Conservation (phyloP, 257 asterid genomes). For the Solanum paucissectum region DNA sequence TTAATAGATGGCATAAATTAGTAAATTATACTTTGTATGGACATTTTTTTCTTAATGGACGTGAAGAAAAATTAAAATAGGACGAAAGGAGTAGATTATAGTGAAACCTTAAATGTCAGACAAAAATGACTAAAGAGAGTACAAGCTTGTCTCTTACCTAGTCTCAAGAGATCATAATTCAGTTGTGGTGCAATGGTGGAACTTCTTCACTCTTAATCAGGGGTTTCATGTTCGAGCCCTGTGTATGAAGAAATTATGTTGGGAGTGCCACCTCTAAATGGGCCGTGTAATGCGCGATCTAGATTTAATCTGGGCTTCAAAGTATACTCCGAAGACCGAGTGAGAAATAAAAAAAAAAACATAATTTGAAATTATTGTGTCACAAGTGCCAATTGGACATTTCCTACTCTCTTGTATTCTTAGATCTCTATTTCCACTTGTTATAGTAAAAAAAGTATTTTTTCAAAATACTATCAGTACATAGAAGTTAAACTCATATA, state of each 20-base stretch:
- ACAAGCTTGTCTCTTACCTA: not conserved
- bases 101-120: not conserved
- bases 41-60: not conserved
- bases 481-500: not conserved
- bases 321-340: accelerated
- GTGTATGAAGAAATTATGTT: no score
- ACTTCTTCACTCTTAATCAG: no score
- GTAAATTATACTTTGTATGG: not conserved
- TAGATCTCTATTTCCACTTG: not conserved
- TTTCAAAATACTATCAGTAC: not conserved
- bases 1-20: not conserved
- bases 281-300: accelerated
- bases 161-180: not conserved
- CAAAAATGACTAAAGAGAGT: not conserved
- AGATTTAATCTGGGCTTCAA: no score
- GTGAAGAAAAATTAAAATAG: not conserved
- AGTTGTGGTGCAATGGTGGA: not conserved
- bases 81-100: not conserved
- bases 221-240: no score
- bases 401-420: not conserved
- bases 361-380: no score
- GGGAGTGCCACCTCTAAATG: accelerated
- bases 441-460: not conserved
- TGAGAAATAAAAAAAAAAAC: no score
- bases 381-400: not conserved